Evolutionary conservation across 1,284 basidiomycete genomes (phyloP).

Genomic region (Irpex sp.): DNA sequence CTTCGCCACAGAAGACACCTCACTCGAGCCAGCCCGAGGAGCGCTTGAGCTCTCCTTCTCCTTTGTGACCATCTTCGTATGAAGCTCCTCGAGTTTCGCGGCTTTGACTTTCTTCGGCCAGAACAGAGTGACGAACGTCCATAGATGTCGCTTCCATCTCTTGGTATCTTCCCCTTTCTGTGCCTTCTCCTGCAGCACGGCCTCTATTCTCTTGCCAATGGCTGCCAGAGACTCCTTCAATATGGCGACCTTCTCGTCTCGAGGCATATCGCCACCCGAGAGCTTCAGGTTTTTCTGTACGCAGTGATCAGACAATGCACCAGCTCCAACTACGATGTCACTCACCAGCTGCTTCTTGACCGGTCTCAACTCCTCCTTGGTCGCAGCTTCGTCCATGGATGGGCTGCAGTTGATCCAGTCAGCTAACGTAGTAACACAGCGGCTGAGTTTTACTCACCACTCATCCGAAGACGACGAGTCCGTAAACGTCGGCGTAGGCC

Average conservation of each 20-base stretch:
- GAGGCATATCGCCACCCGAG: conserved; percentile 87
- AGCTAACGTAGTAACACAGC: too few relatives aligned
- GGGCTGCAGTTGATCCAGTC: conserved; percentile 44
- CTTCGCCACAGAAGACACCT: conserved; percentile 23
- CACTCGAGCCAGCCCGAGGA: conserved; percentile 26
- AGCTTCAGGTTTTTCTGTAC: conserved; percentile 88
- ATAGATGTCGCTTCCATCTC: conserved; percentile 91
- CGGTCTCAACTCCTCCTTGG: conserved; percentile 94
- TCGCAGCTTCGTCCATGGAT: conserved; percentile 94
- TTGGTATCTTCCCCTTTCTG: conserved; percentile 75
- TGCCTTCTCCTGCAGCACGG: conserved; percentile 75
- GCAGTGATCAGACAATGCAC: background rate
- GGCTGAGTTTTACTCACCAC: too few relatives aligned
- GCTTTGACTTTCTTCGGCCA: conserved; percentile 98
- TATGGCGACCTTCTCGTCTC: conserved; percentile 93
- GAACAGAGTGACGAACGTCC: conserved; percentile 96
- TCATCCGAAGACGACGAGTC: conserved; percentile 87
- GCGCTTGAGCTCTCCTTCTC: conserved; percentile 33
- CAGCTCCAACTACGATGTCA: conserved; percentile 14
- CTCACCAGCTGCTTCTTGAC: conserved; percentile 94
- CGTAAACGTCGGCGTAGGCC: conserved; percentile 89
- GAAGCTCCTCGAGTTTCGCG: conserved; percentile 87
- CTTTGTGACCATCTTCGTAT: conserved; percentile 90
- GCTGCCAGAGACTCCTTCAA: conserved; percentile 94
- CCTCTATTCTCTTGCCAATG: conserved; percentile 91